These are phyloP conservation scores for Serendipita vermifera DNA, from an alignment of 768 basidiomycete genomes.

Conservation along the genomic window DNA sequence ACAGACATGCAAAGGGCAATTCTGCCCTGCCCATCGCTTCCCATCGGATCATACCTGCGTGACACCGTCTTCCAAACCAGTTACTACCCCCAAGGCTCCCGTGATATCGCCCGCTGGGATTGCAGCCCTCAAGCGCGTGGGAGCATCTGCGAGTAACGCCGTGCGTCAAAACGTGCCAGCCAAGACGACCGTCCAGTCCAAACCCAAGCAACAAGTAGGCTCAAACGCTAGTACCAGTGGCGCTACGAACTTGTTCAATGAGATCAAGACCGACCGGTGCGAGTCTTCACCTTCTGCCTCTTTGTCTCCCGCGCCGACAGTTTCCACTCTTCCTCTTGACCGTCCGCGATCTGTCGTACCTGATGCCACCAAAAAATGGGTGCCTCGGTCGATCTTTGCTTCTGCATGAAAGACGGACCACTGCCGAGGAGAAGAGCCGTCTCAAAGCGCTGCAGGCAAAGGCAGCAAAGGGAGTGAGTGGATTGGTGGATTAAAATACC, in stretches of 20 bases:
- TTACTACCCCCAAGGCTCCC: constrained; percentile 16
- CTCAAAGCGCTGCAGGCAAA: constrained; percentile 58
- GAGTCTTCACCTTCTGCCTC: constrained; percentile 26
- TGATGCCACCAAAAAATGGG: constrained; percentile 10
- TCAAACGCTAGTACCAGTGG: background rate
- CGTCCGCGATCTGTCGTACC: background rate
- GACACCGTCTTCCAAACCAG: constrained; percentile 14
- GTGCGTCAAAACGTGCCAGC: no score
- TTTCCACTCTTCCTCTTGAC: constrained; percentile 10
- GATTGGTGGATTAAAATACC: background rate
- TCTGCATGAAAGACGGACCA: constrained; percentile 28
- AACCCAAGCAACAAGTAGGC: constrained; percentile 17
- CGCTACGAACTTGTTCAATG: background rate
- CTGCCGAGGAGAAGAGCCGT: constrained; percentile 58
- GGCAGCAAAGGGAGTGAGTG: constrained; percentile 59
- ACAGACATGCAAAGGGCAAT: constrained; percentile 59
- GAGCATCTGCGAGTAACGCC: constrained; percentile 27
- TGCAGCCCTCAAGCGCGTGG: constrained; percentile 29
- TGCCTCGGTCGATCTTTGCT: constrained; percentile 4
- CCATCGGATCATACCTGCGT: constrained; percentile 45
- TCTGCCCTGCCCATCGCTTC: constrained; percentile 69
- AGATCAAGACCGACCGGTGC: constrained; percentile 48
- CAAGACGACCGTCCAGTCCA: constrained; percentile 16
- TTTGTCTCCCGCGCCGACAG: constrained; percentile 18
- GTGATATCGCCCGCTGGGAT: constrained; percentile 21